phyloP scores from a whole-genome alignment of 768 basidiomycete species.

The Pleurotus giganteus region DNA sequence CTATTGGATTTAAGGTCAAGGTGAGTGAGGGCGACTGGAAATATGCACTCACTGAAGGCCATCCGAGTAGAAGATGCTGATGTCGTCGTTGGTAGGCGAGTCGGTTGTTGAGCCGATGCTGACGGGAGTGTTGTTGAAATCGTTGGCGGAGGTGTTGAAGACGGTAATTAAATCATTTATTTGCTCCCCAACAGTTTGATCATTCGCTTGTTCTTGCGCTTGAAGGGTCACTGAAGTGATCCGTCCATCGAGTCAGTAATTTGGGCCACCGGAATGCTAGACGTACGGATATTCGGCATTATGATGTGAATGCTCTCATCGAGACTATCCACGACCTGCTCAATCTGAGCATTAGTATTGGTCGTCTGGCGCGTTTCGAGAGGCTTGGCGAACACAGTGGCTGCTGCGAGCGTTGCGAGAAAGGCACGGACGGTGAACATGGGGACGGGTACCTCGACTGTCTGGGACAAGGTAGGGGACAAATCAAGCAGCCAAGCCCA shows the following conservation, averaged over 20 bases:
- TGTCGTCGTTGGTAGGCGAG: conserved; percentile 32
- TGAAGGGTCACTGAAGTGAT: conserved; percentile 23
- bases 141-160: conserved; percentile 22
- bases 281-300: conserved; percentile 26
- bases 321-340: conserved; percentile 23
- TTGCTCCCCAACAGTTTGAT: conserved; percentile 26
- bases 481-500: not conserved
- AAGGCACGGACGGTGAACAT: conserved; percentile 30
- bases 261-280: not conserved
- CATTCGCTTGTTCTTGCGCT: conserved; percentile 26
- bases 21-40: not conserved
- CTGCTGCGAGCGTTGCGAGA: conserved; percentile 23
- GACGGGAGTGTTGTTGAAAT: conserved; percentile 22
- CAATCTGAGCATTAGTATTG: conserved; percentile 31
- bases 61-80: conserved; percentile 29
- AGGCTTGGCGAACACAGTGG: conserved; percentile 26
- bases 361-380: conserved; percentile 27
- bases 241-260: not conserved
- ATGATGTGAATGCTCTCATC: conserved; percentile 18
- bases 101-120: conserved; percentile 30
- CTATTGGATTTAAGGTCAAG: too few species aligned
- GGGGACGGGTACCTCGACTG: conserved; percentile 7
- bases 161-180: conserved; percentile 23
- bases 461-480: not conserved
- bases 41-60: conserved; percentile 25